These are phyloP conservation scores for Mallotus japonicus DNA, from an alignment of 441 rosid genomes.

Conservation along the genomic window DNA sequence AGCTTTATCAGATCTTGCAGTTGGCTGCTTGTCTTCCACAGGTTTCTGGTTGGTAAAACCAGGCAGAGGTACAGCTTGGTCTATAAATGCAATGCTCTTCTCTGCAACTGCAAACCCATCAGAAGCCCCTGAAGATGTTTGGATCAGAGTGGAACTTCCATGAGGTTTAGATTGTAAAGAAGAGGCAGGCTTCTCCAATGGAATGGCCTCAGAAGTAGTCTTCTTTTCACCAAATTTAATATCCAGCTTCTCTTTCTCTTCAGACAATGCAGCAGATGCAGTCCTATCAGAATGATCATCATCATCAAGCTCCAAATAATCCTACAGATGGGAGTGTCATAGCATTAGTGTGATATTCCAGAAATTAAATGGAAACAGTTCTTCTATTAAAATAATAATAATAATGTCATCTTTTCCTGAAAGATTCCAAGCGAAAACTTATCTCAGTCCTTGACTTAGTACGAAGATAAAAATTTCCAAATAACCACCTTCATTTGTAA, in stretches of 20 bases:
- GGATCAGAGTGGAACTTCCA: slow-evolving; percentile 30
- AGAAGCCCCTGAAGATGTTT: slow-evolving; percentile 32
- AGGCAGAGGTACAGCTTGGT: slow-evolving; percentile 29
- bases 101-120: slow-evolving; percentile 39
- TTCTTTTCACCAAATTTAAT: slow-evolving; percentile 18
- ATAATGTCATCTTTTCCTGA: neutral
- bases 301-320: slow-evolving; percentile 71
- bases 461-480: neutral
- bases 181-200: slow-evolving; percentile 32
- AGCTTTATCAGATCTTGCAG: slow-evolving; percentile 30
- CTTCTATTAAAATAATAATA: neutral
- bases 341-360: neutral
- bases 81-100: slow-evolving; percentile 30
- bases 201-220: slow-evolving; percentile 34
- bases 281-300: slow-evolving; percentile 38
- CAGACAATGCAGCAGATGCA: slow-evolving; percentile 26
- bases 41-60: slow-evolving; percentile 35
- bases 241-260: slow-evolving; percentile 16
- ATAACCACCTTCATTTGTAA: neutral
- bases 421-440: neutral
- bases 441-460: neutral
- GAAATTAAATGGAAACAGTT: neutral
- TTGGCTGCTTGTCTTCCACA: slow-evolving; percentile 31
- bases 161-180: slow-evolving; percentile 34
- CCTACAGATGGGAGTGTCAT: slow-evolving; percentile 37